Evolutionary conservation across 345 rosid genomes (phyloP).

Genomic region (Ceriops zippeliana): DNA sequence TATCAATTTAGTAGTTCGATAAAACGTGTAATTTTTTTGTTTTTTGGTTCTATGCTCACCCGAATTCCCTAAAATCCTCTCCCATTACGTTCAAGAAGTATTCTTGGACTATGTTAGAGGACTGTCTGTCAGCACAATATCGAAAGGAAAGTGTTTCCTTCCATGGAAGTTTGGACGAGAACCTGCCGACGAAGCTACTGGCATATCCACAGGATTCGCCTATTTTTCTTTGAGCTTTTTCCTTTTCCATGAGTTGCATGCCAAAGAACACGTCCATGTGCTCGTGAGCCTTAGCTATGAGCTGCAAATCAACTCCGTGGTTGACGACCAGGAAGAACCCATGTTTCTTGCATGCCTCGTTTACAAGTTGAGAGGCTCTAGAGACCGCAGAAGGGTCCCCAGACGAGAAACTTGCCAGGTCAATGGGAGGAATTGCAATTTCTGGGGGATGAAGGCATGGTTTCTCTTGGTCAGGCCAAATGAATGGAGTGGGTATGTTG

Average conservation of each 20-base stretch:
- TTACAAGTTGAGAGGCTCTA: slow-evolving; percentile 48
- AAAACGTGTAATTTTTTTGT: too few relatives aligned
- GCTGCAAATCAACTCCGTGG: slow-evolving; percentile 67
- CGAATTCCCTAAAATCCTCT: slow-evolving; percentile 55
- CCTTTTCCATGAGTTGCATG: slow-evolving; percentile 62
- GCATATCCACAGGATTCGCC: slow-evolving; percentile 92
- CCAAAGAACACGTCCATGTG: slow-evolving; percentile 72
- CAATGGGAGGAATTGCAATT: slow-evolving; percentile 67
- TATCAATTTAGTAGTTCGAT: too few relatives aligned
- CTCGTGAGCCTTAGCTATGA: slow-evolving; percentile 61
- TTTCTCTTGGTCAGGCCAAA: slow-evolving; percentile 85
- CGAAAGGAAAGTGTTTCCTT: slow-evolving; percentile 88
- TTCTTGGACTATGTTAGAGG: slow-evolving; percentile 50
- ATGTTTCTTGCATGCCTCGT: slow-evolving; percentile 70
- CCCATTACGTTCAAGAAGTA: slow-evolving; percentile 65
- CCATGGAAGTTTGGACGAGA: slow-evolving; percentile 93
- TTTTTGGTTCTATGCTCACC: slow-evolving; percentile 37
- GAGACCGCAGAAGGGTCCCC: slow-evolving; percentile 40
- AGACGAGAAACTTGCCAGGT: slow-evolving; percentile 51
- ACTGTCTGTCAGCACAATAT: slow-evolving; percentile 40
- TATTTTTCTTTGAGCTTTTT: slow-evolving; percentile 60
- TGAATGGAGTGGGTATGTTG: slow-evolving; percentile 62
- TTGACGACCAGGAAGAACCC: slow-evolving; percentile 85
- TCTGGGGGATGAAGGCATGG: slow-evolving; percentile 51
- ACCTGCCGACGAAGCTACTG: slow-evolving; percentile 90